Conservation (phyloP, 2,329 filamentous ascomycete species). For the Paecilomyces niveus region DNA sequence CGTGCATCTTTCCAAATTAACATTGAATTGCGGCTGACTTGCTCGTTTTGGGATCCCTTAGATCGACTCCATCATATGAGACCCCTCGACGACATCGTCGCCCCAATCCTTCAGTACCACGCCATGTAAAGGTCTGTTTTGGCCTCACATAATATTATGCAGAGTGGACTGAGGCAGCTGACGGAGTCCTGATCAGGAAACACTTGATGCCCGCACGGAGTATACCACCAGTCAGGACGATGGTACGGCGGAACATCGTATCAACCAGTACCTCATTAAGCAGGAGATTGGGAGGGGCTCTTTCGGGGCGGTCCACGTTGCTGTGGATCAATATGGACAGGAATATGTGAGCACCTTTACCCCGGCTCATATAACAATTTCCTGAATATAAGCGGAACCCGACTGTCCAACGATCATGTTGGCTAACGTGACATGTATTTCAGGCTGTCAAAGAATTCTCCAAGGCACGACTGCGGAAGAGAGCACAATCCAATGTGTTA, state of each 20-base stretch:
- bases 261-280: slow-evolving; percentile 92
- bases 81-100: slow-evolving; percentile 60
- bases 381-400: background rate
- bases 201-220: slow-evolving; percentile 79
- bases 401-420: slow-evolving; percentile 7
- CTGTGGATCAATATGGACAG: slow-evolving; percentile 78
- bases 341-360: slow-evolving; percentile 68
- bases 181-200: slow-evolving; percentile 56
- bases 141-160: slow-evolving; percentile 2
- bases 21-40: background rate
- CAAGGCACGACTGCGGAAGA: slow-evolving; percentile 80
- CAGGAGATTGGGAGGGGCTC: slow-evolving; percentile 96
- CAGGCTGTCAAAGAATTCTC: slow-evolving; percentile 98
- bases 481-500: slow-evolving; percentile 82
- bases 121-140: slow-evolving; percentile 54
- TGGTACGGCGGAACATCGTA: slow-evolving; percentile 70
- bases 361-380: slow-evolving; percentile 2
- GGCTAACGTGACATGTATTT: slow-evolving; percentile 9
- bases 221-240: slow-evolving; percentile 81
- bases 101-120: slow-evolving; percentile 53
- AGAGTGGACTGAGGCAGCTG: slow-evolving; percentile 6
- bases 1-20: background rate
- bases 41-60: slow-evolving; percentile 18
- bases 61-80: slow-evolving; percentile 52
- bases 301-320: slow-evolving; percentile 87